Percentiles rank a stretch among this genome's conserved stretches.
phyloP scores from a whole-genome alignment of 192 early-diverging fungal species.

The Umbelopsis sp. region DNA sequence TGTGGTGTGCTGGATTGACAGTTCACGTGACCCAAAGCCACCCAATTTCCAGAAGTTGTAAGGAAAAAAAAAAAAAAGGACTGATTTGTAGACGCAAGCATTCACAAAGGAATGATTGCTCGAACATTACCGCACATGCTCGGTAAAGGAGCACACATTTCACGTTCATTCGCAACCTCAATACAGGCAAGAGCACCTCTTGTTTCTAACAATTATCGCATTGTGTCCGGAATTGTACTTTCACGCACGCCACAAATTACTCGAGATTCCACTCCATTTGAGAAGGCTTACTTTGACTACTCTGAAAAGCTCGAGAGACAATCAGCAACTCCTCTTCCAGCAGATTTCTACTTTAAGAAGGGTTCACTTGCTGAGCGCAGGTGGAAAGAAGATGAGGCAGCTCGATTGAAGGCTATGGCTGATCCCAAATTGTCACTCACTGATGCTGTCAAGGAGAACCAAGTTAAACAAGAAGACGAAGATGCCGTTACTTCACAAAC shows the following conservation, averaged over 20 bases:
- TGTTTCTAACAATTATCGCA: conserved; percentile 42
- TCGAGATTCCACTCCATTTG: conserved; percentile 61
- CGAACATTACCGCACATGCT: conserved; percentile 14
- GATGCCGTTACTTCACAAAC: conserved; percentile 1
- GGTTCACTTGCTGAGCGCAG: conserved; percentile 68
- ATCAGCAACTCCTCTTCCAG: conserved; percentile 56
- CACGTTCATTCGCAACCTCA: conserved; percentile 19
- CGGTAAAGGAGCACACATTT: conserved; percentile 11
- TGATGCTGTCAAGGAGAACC: conserved; percentile 19
- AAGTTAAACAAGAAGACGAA: conserved; percentile 14
- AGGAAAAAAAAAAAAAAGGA: background rate
- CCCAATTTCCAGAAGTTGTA: background rate
- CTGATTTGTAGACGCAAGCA: background rate
- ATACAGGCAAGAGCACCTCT: conserved; percentile 21
- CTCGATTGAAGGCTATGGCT: conserved; percentile 29
- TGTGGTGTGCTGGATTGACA: background rate
- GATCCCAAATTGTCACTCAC: conserved; percentile 14
- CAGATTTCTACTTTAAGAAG: conserved; percentile 80
- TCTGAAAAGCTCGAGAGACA: conserved; percentile 59
- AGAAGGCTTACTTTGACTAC: conserved; percentile 70
- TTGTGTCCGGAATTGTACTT: conserved; percentile 65
- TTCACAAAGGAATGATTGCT: conserved; percentile 14
- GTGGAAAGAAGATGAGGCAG: conserved; percentile 55
- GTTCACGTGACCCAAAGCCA: conserved; percentile 14
- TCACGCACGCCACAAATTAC: conserved; percentile 70